Evolutionary conservation across 352 stramenopile genomes (phyloP), one percentile per base, ranked within the genome.

Genomic region (Phytophthora nicotianae): DNA sequence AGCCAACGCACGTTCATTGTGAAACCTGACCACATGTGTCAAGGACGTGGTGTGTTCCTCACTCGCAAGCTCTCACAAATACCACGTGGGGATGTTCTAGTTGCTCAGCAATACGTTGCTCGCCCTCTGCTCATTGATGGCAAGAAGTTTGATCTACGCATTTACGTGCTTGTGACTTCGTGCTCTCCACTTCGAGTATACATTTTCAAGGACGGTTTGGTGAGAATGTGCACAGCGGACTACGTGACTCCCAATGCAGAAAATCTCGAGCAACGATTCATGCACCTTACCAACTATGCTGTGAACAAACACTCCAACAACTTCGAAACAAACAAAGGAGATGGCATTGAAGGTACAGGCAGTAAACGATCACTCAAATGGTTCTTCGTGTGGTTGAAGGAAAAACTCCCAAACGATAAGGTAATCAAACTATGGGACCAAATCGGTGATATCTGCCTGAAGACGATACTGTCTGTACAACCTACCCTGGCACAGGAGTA

Each of bases 1-100:
- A 96, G 86, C 45, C 88, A 95, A 55, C 79, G 77, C 38, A 97
- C 93, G 3, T 99, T 97, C 57, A 99, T 99, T 53, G 77, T 99
- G 35, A 99, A 99, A 49, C 97, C 97, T 2, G 91, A 94, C 47
- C 81, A 93, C 67, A 88, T 75, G 50, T 93, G 87, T 48, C 87
- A 96, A 61, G 88, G 95, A 14, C 90, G 93, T 32, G 96, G 96
- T 4, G 98, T 99, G 24, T 99, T 98, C 59, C 76, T 99, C 10
- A 98, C 93, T 8, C 87, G 90, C 33, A 88, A 91, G 8, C 60
- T 98, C 16, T 79, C 95, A 19, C 83, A 98, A 42, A 89, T 99
- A 33, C 90, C 93, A 47, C 74, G 83, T 17, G 76, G 81, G 21
- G 90, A 97, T 20, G 83, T 95, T 21, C 81, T 96, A 29, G 88